Conservation (phyloP, 768 basidiomycete species). For the Auricularia cornea region DNA sequence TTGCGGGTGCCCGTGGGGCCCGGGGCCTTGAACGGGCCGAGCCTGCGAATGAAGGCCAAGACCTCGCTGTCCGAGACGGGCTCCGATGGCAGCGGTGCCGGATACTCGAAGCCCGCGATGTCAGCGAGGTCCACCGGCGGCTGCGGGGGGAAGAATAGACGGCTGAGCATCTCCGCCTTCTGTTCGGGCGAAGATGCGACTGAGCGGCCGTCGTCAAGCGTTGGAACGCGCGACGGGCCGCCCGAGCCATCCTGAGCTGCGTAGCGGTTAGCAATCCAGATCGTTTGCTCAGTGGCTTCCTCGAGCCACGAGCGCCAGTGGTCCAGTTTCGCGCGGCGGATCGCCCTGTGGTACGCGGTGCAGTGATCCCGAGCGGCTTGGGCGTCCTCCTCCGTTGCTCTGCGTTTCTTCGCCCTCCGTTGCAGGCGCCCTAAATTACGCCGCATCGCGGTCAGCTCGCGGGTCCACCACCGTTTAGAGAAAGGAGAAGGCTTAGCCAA, state of each 20-base stretch:
- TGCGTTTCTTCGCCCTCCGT: neutral
- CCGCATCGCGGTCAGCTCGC: neutral
- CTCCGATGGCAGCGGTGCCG: neutral
- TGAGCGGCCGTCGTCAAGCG: neutral
- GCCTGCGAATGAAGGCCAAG: constrained; percentile 1
- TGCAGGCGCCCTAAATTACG: neutral
- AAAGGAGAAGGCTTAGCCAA: neutral
- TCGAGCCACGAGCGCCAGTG: neutral
- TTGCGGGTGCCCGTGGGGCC: constrained; percentile 8
- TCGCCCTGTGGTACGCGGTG: neutral
- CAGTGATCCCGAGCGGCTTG: neutral
- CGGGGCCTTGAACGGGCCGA: constrained; percentile 17
- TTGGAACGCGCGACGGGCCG: neutral
- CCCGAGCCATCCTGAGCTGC: neutral
- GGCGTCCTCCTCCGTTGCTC: neutral
- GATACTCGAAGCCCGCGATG: neutral
- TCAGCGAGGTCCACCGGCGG: constrained; percentile 2
- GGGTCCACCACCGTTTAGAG: neutral
- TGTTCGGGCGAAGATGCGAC: neutral
- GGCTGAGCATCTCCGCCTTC: neutral
- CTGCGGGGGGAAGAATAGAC: neutral
- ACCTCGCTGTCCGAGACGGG: neutral
- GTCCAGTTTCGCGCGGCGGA: neutral
- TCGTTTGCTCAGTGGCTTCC: neutral
- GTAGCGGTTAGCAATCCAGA: neutral